These are phyloP conservation scores for Begonia peltatifolia DNA, from an alignment of 306 rosid species.

Conservation along the genomic window DNA sequence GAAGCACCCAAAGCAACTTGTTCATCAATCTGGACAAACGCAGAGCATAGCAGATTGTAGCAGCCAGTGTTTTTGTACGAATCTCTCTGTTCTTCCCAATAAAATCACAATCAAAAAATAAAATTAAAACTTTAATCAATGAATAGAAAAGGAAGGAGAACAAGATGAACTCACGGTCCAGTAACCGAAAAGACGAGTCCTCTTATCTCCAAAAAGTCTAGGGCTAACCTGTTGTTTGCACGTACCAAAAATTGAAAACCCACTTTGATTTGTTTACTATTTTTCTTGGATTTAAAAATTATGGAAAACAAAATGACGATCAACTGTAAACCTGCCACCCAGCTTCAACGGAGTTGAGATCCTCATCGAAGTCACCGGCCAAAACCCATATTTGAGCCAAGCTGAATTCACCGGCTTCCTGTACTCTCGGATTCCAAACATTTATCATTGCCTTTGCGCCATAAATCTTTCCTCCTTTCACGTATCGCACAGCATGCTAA, in stretches of 20 bases:
- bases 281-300: too few species aligned
- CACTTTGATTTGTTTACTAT: not conserved
- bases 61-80: slow-evolving; percentile 98
- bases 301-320: not conserved
- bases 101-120: not conserved
- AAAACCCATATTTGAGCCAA: slow-evolving; percentile 91
- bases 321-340: slow-evolving; percentile 83
- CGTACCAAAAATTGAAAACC: not conserved
- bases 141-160: slow-evolving; percentile 24
- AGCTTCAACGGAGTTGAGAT: slow-evolving; percentile 97
- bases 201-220: slow-evolving; percentile 85
- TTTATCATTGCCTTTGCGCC: slow-evolving; percentile 94
- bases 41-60: slow-evolving; percentile 96
- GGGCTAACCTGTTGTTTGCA: slow-evolving; percentile 65
- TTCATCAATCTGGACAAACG: slow-evolving; percentile 74
- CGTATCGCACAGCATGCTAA: slow-evolving; percentile 91
- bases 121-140: not conserved
- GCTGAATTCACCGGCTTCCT: slow-evolving; percentile 79
- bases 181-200: slow-evolving; percentile 83
- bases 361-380: slow-evolving; percentile 91
- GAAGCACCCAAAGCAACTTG: slow-evolving; percentile 90
- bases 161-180: slow-evolving; percentile 61
- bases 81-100: slow-evolving; percentile 50
- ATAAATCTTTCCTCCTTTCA: slow-evolving; percentile 70
- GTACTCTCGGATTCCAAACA: slow-evolving; percentile 93